These are phyloP conservation scores for Davidsoniella neocaledoniae DNA, from an alignment of 2,329 filamentous ascomycete species.

Conservation along the genomic window DNA sequence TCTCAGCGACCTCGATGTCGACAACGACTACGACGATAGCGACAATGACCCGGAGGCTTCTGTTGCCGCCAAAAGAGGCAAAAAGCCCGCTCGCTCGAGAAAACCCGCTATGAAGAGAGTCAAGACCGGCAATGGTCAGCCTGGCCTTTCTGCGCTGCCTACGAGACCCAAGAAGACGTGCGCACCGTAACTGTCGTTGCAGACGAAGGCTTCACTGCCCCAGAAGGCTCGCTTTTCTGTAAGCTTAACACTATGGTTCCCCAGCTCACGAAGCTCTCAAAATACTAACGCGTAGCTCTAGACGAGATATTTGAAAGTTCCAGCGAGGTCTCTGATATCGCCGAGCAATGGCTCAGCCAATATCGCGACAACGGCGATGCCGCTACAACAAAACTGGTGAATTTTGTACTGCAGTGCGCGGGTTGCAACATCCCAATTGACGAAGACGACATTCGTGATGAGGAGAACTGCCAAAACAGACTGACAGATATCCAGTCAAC, in stretches of 20 bases:
- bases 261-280: no score
- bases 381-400: constrained; percentile 46
- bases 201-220: constrained; percentile 8
- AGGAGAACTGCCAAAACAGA: constrained; percentile 67
- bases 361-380: constrained; percentile 37
- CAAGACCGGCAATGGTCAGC: constrained; percentile 39
- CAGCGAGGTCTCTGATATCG: constrained; percentile 37
- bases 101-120: constrained; percentile 47
- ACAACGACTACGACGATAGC: constrained; percentile 27
- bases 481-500: constrained; percentile 75
- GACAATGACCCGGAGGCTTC: constrained; percentile 24
- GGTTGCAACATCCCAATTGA: constrained; percentile 70
- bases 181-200: constrained; percentile 28
- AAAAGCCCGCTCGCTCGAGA: constrained; percentile 27
- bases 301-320: constrained; percentile 48
- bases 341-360: constrained; percentile 41
- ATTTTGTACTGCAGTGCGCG: constrained; percentile 51
- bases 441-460: constrained; percentile 70
- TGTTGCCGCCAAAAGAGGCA: constrained; percentile 19
- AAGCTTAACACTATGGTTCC: constrained; percentile 14
- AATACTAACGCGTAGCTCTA: constrained; percentile 17
- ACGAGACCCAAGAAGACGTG: constrained; percentile 39
- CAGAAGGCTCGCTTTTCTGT: constrained; percentile 12
- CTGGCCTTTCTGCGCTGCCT: constrained; percentile 25
- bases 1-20: constrained; percentile 1